phyloP scores from a whole-genome alignment of 176 grass and related monocot genomes.

The Pharus latifolius region DNA sequence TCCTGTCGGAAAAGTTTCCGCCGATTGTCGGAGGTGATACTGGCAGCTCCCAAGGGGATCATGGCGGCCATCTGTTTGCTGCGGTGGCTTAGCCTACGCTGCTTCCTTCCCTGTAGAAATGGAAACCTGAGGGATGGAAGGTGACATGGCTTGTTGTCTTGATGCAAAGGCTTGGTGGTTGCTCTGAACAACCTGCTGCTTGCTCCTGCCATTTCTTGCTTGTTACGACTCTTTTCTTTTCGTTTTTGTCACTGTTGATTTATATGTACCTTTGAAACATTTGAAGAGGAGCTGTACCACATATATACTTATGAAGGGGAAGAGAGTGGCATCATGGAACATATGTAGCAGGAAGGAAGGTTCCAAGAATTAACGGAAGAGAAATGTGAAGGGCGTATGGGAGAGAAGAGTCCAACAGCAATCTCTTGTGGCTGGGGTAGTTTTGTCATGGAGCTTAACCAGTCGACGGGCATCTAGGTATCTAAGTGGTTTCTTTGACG shows the following conservation, averaged over 20 bases:
- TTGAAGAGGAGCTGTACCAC: not conserved
- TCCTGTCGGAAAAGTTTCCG: not conserved
- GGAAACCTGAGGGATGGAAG: constrained; percentile 36
- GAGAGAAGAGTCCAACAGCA: not conserved
- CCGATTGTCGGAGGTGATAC: not conserved
- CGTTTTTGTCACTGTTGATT: not conserved
- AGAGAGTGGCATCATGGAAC: not conserved
- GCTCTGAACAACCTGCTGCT: constrained; percentile 13
- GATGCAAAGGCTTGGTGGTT: not conserved
- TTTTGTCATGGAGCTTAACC: not conserved
- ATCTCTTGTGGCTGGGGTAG: not conserved
- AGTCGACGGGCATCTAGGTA: not conserved
- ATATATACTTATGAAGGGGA: not conserved
- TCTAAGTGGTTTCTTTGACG: not conserved
- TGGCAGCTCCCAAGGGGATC: constrained; percentile 7
- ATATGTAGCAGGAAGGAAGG: not conserved
- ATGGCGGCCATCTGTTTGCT: constrained; percentile 11
- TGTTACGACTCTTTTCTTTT: not conserved
- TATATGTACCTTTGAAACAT: not conserved
- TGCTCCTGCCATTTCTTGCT: constrained; percentile 28
- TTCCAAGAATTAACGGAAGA: constrained; percentile 4
- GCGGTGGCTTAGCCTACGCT: not conserved
- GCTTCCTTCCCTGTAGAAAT: not conserved
- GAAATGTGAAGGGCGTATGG: not conserved
- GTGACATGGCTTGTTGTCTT: not conserved